Evolutionary conservation across 805 yeast genomes (phyloP).

Genomic region (Saturnispora bothae): DNA sequence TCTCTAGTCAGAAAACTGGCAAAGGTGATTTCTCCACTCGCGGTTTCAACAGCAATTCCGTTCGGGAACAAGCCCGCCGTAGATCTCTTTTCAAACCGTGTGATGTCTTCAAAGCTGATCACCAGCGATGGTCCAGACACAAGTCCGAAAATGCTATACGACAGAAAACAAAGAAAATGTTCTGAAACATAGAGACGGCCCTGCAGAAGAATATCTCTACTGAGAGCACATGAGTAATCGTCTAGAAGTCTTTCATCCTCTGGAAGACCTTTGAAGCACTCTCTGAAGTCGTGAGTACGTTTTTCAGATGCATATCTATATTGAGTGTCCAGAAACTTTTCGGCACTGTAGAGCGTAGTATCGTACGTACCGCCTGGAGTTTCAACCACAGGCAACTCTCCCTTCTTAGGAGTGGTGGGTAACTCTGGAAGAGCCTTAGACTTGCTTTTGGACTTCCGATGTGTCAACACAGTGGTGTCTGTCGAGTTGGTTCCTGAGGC

Average conservation of each 20-base stretch:
- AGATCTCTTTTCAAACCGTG: conserved; percentile 63
- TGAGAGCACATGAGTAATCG: conserved; percentile 84
- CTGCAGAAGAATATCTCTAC: conserved; percentile 76
- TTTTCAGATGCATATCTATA: conserved; percentile 55
- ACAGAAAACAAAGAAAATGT: conserved; percentile 71
- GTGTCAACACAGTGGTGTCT: too few relatives aligned
- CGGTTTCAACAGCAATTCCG: conserved; percentile 67
- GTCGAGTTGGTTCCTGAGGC: too few relatives aligned
- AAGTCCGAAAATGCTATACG: conserved; percentile 76
- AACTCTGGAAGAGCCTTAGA: neutral
- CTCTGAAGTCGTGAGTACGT: conserved; percentile 70
- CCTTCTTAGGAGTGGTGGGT: neutral
- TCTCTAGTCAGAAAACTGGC: conserved; percentile 85
- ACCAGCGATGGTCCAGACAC: conserved; percentile 54
- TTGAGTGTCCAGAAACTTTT: conserved; percentile 44
- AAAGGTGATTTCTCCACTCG: conserved; percentile 57
- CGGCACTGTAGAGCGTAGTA: conserved; percentile 43
- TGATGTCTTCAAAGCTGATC: conserved; percentile 61
- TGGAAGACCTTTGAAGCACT: conserved; percentile 57
- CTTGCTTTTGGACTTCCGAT: too few relatives aligned
- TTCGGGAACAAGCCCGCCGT: conserved; percentile 90
- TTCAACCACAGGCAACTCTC: too few relatives aligned
- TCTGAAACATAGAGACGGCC: conserved; percentile 81
- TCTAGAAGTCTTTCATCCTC: conserved; percentile 64
- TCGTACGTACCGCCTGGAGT: too few relatives aligned